A percentile compares a stretch with the other conserved stretches of the same genome.
These are phyloP conservation scores for Ophiostoma ulmi DNA, from an alignment of 2,329 filamentous ascomycete genomes.

Conservation along the genomic window DNA sequence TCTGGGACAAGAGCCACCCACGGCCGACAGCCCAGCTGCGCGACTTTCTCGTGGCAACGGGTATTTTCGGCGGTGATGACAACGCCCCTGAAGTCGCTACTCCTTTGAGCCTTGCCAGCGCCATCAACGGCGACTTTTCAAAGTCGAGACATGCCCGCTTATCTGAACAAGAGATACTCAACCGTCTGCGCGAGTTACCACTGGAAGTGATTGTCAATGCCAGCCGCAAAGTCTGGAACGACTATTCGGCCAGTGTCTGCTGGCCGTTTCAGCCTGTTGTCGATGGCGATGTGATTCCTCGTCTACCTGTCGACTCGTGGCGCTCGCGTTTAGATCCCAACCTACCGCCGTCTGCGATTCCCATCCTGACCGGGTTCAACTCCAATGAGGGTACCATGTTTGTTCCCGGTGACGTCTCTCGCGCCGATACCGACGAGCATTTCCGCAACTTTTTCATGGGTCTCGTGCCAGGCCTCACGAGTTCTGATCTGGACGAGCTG, in stretches of 20 bases:
- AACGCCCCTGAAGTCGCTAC: neutral
- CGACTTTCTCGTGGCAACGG: conserved; percentile 49
- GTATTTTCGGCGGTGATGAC: conserved; percentile 26
- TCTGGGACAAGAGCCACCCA: conserved; percentile 50
- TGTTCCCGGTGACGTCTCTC: conserved; percentile 41
- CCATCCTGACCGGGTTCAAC: conserved; percentile 65
- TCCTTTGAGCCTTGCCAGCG: conserved; percentile 24
- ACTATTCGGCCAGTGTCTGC: conserved; percentile 41
- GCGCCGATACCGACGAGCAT: conserved; percentile 43
- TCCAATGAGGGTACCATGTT: conserved; percentile 65
- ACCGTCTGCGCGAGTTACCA: conserved; percentile 44
- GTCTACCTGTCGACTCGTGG: conserved; percentile 57
- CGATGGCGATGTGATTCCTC: conserved; percentile 53
- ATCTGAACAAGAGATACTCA: conserved; percentile 40
- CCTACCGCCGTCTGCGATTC: conserved; percentile 36
- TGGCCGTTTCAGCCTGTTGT: conserved; percentile 68
- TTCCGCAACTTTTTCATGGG: conserved; percentile 57
- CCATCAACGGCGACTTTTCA: neutral
- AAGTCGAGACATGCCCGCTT: neutral
- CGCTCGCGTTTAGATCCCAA: conserved; percentile 25
- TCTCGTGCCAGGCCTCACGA: conserved; percentile 54
- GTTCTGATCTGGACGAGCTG: conserved; percentile 50
- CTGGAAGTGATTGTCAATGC: conserved; percentile 39
- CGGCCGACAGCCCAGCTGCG: conserved; percentile 53
- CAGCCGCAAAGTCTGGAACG: conserved; percentile 41